phyloP scores from a whole-genome alignment of 108 stramenopile genomes.

The Cyclotella atomus region DNA sequence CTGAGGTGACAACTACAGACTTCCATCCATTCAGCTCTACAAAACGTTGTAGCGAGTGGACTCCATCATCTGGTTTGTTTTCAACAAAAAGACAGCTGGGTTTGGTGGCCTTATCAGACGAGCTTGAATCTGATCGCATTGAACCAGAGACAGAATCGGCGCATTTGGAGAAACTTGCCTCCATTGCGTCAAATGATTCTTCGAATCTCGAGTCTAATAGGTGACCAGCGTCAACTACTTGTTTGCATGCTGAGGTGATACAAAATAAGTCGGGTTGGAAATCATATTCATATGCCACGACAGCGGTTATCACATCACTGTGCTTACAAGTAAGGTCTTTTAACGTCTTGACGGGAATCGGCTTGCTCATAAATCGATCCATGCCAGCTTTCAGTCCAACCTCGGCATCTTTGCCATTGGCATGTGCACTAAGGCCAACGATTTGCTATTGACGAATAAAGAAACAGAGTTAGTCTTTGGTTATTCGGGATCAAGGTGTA shows the following conservation, averaged over 20 bases:
- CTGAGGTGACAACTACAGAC: slow-evolving; percentile 46
- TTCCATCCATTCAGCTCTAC: slow-evolving; percentile 54
- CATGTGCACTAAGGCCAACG: slow-evolving; percentile 76
- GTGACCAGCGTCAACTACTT: slow-evolving; percentile 14
- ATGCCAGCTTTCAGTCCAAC: slow-evolving; percentile 70
- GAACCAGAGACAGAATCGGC: slow-evolving; percentile 30
- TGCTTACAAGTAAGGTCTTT: slow-evolving; percentile 46
- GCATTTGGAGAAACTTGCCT: slow-evolving; percentile 8
- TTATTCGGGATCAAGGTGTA: background rate
- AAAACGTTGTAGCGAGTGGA: slow-evolving; percentile 14
- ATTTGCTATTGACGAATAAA: slow-evolving; percentile 44
- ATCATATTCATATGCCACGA: background rate
- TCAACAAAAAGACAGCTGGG: slow-evolving; percentile 25
- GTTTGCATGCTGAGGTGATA: slow-evolving; percentile 19
- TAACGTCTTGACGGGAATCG: slow-evolving; percentile 60
- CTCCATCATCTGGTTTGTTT: slow-evolving; percentile 15
- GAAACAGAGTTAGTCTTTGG: background rate
- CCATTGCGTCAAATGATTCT: slow-evolving; percentile 11
- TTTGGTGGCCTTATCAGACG: background rate
- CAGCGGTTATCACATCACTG: background rate
- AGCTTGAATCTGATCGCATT: background rate
- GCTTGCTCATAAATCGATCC: slow-evolving; percentile 69
- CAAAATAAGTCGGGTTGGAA: background rate
- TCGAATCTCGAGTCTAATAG: slow-evolving; percentile 10
- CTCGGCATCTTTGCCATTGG: slow-evolving; percentile 54